Percentiles rank a stretch among this genome's conserved stretches.
Evolutionary conservation across 305 asterid genomes (phyloP).

Genomic region (Fraxinus dipetala): DNA sequence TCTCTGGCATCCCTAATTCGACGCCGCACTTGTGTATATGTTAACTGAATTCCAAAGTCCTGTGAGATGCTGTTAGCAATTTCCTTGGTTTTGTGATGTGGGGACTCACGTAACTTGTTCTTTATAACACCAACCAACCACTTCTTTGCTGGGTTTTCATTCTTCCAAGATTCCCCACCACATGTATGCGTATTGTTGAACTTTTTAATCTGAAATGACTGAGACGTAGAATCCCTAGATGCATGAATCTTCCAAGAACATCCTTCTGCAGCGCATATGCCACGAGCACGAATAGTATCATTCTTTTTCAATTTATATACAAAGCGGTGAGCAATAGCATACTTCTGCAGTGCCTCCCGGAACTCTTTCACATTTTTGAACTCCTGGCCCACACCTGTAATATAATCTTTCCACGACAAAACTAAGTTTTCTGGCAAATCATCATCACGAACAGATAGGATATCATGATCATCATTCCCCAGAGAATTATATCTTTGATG

Average conservation of each 20-base stretch:
- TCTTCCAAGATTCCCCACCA: conserved; percentile 75
- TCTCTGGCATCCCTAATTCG: conserved; percentile 80
- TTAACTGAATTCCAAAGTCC: conserved; percentile 71
- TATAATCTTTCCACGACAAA: conserved; percentile 71
- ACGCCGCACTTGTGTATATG: conserved; percentile 73
- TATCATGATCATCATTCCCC: conserved; percentile 42
- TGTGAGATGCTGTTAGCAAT: conserved; percentile 66
- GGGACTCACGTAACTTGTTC: conserved; percentile 72
- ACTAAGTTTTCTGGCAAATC: conserved; percentile 71
- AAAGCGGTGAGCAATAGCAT: conserved; percentile 80
- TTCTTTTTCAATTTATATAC: conserved; percentile 73
- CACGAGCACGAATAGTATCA: conserved; percentile 73
- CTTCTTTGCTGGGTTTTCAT: conserved; percentile 74
- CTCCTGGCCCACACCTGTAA: conserved; percentile 80
- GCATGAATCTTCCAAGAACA: conserved; percentile 91
- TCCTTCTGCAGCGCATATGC: conserved; percentile 71
- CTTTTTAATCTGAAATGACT: conserved; percentile 69
- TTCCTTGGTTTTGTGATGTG: conserved; percentile 75
- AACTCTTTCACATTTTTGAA: conserved; percentile 77
- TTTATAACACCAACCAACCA: conserved; percentile 78
- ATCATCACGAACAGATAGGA: conserved; percentile 45
- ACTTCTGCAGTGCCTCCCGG: conserved; percentile 79
- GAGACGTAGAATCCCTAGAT: conserved; percentile 67
- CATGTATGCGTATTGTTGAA: conserved; percentile 67
- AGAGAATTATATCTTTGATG: conserved; percentile 32